Evolutionary conservation across 2,329 filamentous ascomycete species (phyloP).

Genomic region (Berkeleyomyces basicola): DNA sequence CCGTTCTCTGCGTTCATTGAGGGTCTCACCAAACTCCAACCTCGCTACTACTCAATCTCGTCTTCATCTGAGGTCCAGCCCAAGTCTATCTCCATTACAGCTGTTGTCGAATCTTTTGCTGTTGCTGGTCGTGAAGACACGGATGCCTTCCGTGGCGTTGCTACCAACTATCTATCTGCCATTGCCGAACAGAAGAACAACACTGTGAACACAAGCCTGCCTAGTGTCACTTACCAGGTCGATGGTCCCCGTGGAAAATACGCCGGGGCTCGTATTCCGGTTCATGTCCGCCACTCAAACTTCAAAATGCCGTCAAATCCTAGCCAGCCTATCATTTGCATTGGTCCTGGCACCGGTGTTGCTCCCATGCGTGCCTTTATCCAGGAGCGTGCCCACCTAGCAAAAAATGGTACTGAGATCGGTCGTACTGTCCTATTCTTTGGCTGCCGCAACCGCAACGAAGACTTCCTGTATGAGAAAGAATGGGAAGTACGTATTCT

Average conservation of each 20-base stretch:
- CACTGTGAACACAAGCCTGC: slow-evolving; percentile 63
- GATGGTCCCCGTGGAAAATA: slow-evolving; percentile 91
- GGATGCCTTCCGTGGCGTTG: slow-evolving; percentile 77
- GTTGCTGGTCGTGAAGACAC: slow-evolving; percentile 54
- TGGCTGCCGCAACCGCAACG: slow-evolving; percentile 70
- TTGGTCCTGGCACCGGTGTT: slow-evolving; percentile 90
- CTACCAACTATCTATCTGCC: slow-evolving; percentile 90
- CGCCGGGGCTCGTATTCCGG: slow-evolving; percentile 82
- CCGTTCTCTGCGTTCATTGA: slow-evolving; percentile 94
- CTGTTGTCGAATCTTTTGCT: slow-evolving; percentile 72
- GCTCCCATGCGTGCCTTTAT: slow-evolving; percentile 92
- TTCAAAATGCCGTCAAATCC: slow-evolving; percentile 97
- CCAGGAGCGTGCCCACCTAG: slow-evolving; percentile 78
- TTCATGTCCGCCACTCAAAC: slow-evolving; percentile 94
- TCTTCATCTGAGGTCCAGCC: slow-evolving; percentile 90
- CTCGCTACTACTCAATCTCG: slow-evolving; percentile 97
- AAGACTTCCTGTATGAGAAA: slow-evolving; percentile 82
- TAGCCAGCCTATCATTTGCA: slow-evolving; percentile 84
- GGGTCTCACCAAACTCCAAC: slow-evolving; percentile 84
- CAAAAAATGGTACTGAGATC: slow-evolving; percentile 62
- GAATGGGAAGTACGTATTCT: slow-evolving; percentile 69
- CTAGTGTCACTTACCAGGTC: slow-evolving; percentile 74
- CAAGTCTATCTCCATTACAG: slow-evolving; percentile 87
- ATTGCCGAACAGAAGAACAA: slow-evolving; percentile 95
- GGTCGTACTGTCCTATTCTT: slow-evolving; percentile 88